Evolutionary conservation across 2,329 filamentous ascomycete genomes (phyloP).

Genomic region (Fusarium xylarioides): DNA sequence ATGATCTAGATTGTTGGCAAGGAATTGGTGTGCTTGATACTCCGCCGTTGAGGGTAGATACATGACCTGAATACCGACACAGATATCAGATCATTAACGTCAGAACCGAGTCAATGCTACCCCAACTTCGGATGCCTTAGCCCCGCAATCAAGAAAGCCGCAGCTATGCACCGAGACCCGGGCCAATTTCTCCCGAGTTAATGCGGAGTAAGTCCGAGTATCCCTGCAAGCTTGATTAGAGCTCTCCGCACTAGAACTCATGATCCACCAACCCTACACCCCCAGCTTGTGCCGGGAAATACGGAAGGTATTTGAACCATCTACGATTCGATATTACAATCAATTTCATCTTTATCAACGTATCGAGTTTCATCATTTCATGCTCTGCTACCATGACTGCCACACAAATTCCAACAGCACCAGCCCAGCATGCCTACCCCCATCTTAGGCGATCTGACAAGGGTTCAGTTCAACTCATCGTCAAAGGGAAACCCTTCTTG

Average conservation of each 20-base stretch:
- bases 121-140: no score
- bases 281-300: not conserved
- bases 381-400: slow-evolving; percentile 14
- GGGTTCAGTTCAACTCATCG: slow-evolving; percentile 47
- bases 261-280: not conserved
- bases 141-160: not conserved
- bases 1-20: slow-evolving; percentile 47
- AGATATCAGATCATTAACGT: not conserved
- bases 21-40: slow-evolving; percentile 27
- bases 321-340: not conserved
- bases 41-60: not conserved
- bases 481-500: slow-evolving; percentile 51
- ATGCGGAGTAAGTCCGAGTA: slow-evolving; percentile 31
- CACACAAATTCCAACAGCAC: not conserved
- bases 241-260: not conserved
- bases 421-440: slow-evolving; percentile 1
- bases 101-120: not conserved
- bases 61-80: not conserved
- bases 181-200: not conserved
- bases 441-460: slow-evolving; percentile 37
- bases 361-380: not conserved
- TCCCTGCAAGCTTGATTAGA: not conserved
- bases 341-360: not conserved
- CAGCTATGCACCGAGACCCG: not conserved
- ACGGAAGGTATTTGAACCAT: slow-evolving; percentile 19